Conservation (phyloP, 2,329 filamentous ascomycete species). For the Aspergillus aculeatinus region DNA sequence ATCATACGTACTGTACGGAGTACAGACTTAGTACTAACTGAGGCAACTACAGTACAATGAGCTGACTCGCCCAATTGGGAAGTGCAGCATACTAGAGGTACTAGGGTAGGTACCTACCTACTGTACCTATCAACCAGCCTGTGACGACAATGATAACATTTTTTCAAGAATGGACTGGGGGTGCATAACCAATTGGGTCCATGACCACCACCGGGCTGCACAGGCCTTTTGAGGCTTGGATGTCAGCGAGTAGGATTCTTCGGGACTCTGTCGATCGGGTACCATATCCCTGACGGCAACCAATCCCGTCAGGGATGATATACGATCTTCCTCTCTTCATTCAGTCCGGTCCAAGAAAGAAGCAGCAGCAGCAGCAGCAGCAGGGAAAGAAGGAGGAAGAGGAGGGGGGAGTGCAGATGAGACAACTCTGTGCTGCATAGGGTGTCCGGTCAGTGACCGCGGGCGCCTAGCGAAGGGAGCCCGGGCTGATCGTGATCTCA, state of each 20-base stretch:
- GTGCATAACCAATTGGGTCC: background rate
- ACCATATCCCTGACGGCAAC: constrained; percentile 15
- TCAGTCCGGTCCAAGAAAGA: background rate
- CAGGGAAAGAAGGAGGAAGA: background rate
- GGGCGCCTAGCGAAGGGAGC: background rate
- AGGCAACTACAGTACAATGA: background rate
- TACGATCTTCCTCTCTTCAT: constrained; percentile 1
- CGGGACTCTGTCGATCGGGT: constrained; percentile 20
- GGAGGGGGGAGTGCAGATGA: no score
- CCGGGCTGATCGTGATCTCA: constrained; percentile 18
- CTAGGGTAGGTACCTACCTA: no score
- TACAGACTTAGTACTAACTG: background rate
- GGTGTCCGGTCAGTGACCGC: constrained; percentile 1
- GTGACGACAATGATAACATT: background rate
- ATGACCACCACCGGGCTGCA: constrained; percentile 3
- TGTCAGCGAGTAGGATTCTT: background rate
- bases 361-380: no score
- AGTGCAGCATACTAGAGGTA: background rate
- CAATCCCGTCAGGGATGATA: constrained; percentile 9
- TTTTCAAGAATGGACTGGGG: background rate
- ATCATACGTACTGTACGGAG: background rate
- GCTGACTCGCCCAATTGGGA: background rate
- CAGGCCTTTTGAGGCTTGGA: constrained; percentile 5
- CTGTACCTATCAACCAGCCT: no score
- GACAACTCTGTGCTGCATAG: background rate